Percentiles rank a stretch among this genome's conserved stretches.
phyloP scores from a whole-genome alignment of 2,329 filamentous ascomycete species.

The Colletotrichum magnum region DNA sequence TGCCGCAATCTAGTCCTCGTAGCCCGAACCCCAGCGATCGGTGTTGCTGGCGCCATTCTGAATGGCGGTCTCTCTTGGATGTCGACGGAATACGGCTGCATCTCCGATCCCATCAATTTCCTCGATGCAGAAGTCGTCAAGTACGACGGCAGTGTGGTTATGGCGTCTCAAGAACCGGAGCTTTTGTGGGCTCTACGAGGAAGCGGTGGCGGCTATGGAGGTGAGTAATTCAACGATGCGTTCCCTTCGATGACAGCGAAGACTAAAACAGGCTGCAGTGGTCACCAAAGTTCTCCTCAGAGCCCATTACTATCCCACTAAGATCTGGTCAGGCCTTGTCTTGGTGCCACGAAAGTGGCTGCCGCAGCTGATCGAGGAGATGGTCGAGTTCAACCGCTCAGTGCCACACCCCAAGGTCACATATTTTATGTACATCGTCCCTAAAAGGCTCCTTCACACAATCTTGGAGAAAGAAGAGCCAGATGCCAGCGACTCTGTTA shows the following conservation, averaged over 20 bases:
- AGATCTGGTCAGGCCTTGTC: conserved; percentile 28
- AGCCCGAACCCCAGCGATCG: conserved; percentile 23
- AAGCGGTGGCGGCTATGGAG: conserved; percentile 27
- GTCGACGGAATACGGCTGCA: conserved; percentile 22
- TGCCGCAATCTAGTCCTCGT: conserved; percentile 16
- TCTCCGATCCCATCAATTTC: conserved; percentile 31
- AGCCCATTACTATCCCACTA: conserved; percentile 26
- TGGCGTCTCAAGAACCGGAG: conserved; percentile 28
- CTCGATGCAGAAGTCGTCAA: conserved; percentile 30
- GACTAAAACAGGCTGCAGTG: not conserved
- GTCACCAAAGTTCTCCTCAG: conserved; percentile 28
- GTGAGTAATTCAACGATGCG: not conserved
- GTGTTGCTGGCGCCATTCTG: conserved; percentile 20
- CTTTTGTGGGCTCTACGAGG: conserved; percentile 31
- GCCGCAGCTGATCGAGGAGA: conserved; percentile 16
- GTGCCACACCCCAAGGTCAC: conserved; percentile 26
- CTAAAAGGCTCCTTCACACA: conserved; percentile 14
- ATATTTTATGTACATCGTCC: conserved; percentile 31
- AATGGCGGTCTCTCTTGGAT: conserved; percentile 28
- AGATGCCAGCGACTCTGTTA: conserved; percentile 9
- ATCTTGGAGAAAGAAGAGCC: conserved; percentile 15
- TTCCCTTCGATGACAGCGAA: not conserved
- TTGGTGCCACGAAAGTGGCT: conserved; percentile 8
- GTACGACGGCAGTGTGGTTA: conserved; percentile 21
- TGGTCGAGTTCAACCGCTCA: conserved; percentile 20